These are phyloP conservation scores for Aurifilum marmelostoma DNA, from an alignment of 2,329 filamentous ascomycete species.

Conservation along the genomic window DNA sequence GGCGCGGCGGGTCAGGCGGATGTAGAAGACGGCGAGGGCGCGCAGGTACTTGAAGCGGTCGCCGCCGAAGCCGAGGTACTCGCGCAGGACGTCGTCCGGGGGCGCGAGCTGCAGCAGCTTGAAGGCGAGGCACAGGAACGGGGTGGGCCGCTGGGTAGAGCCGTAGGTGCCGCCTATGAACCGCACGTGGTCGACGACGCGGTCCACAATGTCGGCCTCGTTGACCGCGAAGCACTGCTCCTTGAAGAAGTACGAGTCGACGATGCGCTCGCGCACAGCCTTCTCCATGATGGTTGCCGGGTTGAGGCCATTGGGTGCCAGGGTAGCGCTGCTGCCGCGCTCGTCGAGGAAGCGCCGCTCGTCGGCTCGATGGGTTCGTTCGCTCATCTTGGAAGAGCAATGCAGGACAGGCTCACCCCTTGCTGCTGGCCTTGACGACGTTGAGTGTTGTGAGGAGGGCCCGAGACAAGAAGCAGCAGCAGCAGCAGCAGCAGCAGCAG, in stretches of 20 bases:
- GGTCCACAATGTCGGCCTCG: constrained; percentile 79
- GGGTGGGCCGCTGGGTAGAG: constrained; percentile 80
- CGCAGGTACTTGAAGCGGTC: constrained; percentile 85
- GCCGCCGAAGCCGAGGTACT: constrained; percentile 78
- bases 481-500: too few species aligned
- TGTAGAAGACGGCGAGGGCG: constrained; percentile 88
- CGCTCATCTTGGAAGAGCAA: constrained; percentile 30
- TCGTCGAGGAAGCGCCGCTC: constrained; percentile 85
- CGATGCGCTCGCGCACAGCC: constrained; percentile 91
- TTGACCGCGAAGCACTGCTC: constrained; percentile 98
- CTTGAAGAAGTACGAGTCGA: constrained; percentile 97
- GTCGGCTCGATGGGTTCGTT: constrained; percentile 69
- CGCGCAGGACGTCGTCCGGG: constrained; percentile 73
- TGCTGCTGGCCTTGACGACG: background rate
- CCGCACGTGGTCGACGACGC: constrained; percentile 78
- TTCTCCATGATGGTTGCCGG: constrained; percentile 96
- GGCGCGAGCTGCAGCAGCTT: constrained; percentile 91
- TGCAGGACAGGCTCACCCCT: too few species aligned
- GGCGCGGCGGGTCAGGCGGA: constrained; percentile 82
- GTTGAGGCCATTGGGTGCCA: constrained; percentile 86
- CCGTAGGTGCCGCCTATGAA: constrained; percentile 91
- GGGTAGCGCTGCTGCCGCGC: constrained; percentile 74
- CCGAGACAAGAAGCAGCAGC: background rate
- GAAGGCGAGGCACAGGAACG: constrained; percentile 92
- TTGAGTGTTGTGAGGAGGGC: background rate